Evolutionary conservation across 1,139 yeast species (phyloP).

Genomic region (Kurtzmaniella natalensis): DNA sequence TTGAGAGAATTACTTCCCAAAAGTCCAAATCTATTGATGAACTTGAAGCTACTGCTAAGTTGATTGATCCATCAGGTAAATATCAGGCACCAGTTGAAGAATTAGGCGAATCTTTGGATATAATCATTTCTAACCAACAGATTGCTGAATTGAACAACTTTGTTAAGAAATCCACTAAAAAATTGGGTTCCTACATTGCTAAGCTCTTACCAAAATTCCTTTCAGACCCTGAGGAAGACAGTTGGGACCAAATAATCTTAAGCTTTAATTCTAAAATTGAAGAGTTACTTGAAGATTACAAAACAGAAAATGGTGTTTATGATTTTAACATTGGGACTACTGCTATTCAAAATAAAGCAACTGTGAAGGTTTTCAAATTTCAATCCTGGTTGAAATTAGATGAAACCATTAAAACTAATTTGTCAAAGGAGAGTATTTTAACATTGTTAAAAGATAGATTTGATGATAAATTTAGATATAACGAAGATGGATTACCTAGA

Average conservation of each 20-base stretch:
- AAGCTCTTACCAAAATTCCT: constrained; percentile 37
- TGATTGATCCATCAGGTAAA: constrained; percentile 22
- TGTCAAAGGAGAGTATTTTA: constrained; percentile 56
- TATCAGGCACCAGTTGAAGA: constrained; percentile 13
- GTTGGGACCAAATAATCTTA: constrained; percentile 60
- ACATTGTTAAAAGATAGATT: constrained; percentile 62
- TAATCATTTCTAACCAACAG: constrained; percentile 35
- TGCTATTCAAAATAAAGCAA: constrained; percentile 34
- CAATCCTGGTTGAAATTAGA: constrained; percentile 66
- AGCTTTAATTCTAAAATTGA: constrained; percentile 42
- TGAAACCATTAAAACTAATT: constrained; percentile 51
- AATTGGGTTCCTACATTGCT: constrained; percentile 33
- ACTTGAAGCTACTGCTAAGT: constrained; percentile 13
- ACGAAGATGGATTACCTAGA: constrained; percentile 75
- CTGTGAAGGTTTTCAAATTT: constrained; percentile 42
- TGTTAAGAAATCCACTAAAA: constrained; percentile 35
- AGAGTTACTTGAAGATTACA: constrained; percentile 18
- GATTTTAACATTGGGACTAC: constrained; percentile 67
- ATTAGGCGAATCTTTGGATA: constrained; percentile 20
- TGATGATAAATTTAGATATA: constrained; percentile 81
- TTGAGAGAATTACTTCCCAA: constrained; percentile 6
- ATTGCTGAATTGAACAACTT: constrained; percentile 40
- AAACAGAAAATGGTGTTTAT: constrained; percentile 19
- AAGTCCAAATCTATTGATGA: constrained; percentile 11
- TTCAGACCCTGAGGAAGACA: constrained; percentile 38